Evolutionary conservation across 371 early-diverging fungal species (phyloP), one percentile per base, ranked within the genome.

Genomic region (Apophysomyces variabilis): DNA sequence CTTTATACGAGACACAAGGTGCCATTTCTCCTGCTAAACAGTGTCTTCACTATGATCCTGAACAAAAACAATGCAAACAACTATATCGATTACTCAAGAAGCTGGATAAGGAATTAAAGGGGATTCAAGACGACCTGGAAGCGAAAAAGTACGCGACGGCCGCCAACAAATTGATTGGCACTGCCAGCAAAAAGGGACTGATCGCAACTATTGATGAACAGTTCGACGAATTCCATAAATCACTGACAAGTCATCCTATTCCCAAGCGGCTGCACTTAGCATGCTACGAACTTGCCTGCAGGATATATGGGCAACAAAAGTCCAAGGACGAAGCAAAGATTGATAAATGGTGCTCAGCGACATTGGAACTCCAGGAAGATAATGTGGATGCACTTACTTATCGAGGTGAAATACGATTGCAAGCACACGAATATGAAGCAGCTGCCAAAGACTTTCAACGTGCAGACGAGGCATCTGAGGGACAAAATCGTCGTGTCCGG

Each of bases 41-140:
- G 61, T 97, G 96, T 69, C 77, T 96, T 11, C 87, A 90, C 43
- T 89, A 88, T 18, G 98, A 98, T 69, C 97, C 96, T 0, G 98
- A 98, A 58, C 87, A 95, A 72, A 92, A 91, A 73, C 62, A 78
- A 56, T 98, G 97, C 80, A 94, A 93, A 75, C 73, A 72, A 5
- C 66, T 89, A 2, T 94, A 93, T 76, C 72, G 85, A 16, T 75
- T 80, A 57, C 69, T 96, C 37, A 95, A 94, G 67, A 87, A 87
- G 47, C 75, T 91, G n/a, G 92, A 93, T 57, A 94, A 95, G 72
- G 81, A 80, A 4, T 65, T 96, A 21, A 74, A 79, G 47, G 86
- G 85, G 68, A 74, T 91, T 13, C 82, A 85, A n/a, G 73, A 70
- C 4, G 82, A 89, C 54, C 67, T 86, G 18, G 71, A 78, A 32